Conservation (phyloP, 2,329 filamentous ascomycete genomes). For the Coleophoma eucalyptorum region DNA sequence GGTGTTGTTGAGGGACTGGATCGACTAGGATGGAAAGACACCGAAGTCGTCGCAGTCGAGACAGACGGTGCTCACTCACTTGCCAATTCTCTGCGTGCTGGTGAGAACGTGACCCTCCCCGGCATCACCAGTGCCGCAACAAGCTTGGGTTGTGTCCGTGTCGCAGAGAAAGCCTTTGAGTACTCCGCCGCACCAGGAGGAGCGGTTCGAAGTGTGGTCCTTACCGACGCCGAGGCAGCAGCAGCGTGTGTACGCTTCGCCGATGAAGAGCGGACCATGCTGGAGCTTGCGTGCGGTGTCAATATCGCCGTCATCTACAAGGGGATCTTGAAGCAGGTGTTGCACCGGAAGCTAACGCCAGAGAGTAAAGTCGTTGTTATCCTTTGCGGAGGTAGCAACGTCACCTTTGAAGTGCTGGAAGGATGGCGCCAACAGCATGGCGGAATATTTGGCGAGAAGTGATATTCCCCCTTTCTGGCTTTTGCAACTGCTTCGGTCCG, state of each 20-base stretch:
- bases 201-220: slow-evolving; percentile 23
- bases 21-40: slow-evolving; percentile 6
- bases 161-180: slow-evolving; percentile 64
- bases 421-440: neutral
- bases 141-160: slow-evolving; percentile 65
- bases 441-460: too few relatives aligned
- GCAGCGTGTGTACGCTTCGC: slow-evolving; percentile 72
- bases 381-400: neutral
- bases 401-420: neutral
- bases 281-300: slow-evolving; percentile 83
- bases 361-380: neutral
- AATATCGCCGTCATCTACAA: slow-evolving; percentile 68
- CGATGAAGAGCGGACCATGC: slow-evolving; percentile 76
- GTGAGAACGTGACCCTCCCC: slow-evolving; percentile 57
- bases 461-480: too few relatives aligned
- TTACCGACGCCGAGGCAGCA: slow-evolving; percentile 75
- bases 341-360: slow-evolving; percentile 26
- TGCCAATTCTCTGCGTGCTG: slow-evolving; percentile 53
- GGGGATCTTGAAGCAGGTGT: slow-evolving; percentile 53
- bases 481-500: too few relatives aligned
- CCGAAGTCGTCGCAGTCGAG: slow-evolving; percentile 66
- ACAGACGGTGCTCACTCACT: slow-evolving; percentile 72
- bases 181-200: slow-evolving; percentile 38
- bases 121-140: slow-evolving; percentile 74
- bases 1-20: slow-evolving; percentile 63